A percentile compares a stretch with the other conserved stretches of the same genome.
Evolutionary conservation across 2,329 filamentous ascomycete genomes (phyloP).

Genomic region (Amauroascus verrucosus): DNA sequence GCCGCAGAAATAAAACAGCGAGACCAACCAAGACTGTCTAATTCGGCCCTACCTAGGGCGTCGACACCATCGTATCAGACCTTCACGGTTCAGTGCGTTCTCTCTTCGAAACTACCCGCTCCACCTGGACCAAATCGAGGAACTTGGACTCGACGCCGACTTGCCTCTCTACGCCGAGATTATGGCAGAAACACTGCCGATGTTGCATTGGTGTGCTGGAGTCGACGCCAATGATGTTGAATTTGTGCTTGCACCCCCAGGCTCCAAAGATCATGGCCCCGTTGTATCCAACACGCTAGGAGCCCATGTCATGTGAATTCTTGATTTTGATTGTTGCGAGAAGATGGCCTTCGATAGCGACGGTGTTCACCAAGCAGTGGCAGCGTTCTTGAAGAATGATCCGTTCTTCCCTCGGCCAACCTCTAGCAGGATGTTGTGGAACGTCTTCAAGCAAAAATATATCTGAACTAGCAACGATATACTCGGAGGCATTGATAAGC

Average conservation of each 20-base stretch:
- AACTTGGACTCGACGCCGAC: conserved; percentile 26
- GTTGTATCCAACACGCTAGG: conserved; percentile 22
- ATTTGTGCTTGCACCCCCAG: conserved; percentile 39
- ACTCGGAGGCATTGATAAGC: background rate
- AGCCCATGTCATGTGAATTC: conserved; percentile 35
- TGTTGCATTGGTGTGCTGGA: conserved; percentile 41
- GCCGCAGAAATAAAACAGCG: conserved; percentile 23
- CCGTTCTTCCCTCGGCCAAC: conserved; percentile 39
- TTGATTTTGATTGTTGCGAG: conserved; percentile 41
- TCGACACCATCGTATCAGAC: conserved; percentile 15
- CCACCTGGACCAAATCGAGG: conserved; percentile 42
- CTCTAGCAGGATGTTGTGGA: conserved; percentile 19
- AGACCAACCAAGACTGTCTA: conserved; percentile 39
- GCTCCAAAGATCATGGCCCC: background rate
- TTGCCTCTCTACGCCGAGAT: conserved; percentile 30
- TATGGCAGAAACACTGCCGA: conserved; percentile 44
- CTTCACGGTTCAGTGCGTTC: conserved; percentile 23
- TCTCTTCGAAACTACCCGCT: conserved; percentile 43
- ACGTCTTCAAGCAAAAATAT: conserved; percentile 23
- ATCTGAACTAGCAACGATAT: conserved; percentile 16
- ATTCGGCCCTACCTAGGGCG: conserved; percentile 43
- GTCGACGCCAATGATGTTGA: conserved; percentile 48
- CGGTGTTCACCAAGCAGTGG: conserved; percentile 36
- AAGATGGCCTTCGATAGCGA: conserved; percentile 30
- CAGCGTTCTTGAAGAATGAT: conserved; percentile 42